Evolutionary conservation across 2,329 filamentous ascomycete genomes (phyloP), one percentile per base, ranked within the genome.

Genomic region (Claviceps cyperi): DNA sequence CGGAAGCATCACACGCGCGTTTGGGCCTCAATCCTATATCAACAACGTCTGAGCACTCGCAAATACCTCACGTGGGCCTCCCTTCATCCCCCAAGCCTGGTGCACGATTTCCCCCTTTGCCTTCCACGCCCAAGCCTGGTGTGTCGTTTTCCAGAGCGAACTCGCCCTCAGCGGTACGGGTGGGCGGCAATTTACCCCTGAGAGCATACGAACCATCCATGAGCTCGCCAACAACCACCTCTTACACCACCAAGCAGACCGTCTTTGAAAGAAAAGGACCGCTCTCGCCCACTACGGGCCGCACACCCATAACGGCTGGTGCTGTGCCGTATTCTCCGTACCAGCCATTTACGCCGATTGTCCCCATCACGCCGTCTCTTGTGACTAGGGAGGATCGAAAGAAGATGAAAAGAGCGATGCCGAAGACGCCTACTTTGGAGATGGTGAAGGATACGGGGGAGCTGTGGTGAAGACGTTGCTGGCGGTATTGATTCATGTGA

Each of bases 331-430:
- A 90, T 64, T 80, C 78, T 50, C 84, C 86, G 0, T 91, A 90
- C 57, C 86, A 90, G 69, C 86, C 86, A 0, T 86, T 82, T 61
- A 84, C 82, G 6, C 84, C 85, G 1, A 72, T 86, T 46, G 75
- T 88, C 47, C 86, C 86, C 1, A 78, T 90, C 46, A 89, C 86
- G 32, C 84, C 86, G n/a, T 79, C 78, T 19, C 67, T 91, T 45
- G 80, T 86, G 15, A 86, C 80, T 22, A 79, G 74, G 64, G 76
- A 78, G 54, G 84, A 90, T 60, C 69, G 84, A 28, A 87, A 83
- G 73, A 72, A 76, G 62, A 81, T 80, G 73, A 78, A 72, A 70
- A 79, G 74, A 61, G 65, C 80, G 61, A 73, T 80, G 56, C 78
- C 77, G 51, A 79, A 80, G 68, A 81, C 77, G 47, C 80, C 80